Percentiles rank a stretch among this genome's conserved stretches.
These are phyloP conservation scores for Hirsutella minnesotensis DNA, from an alignment of 2,329 filamentous ascomycete species.

Conservation along the genomic window DNA sequence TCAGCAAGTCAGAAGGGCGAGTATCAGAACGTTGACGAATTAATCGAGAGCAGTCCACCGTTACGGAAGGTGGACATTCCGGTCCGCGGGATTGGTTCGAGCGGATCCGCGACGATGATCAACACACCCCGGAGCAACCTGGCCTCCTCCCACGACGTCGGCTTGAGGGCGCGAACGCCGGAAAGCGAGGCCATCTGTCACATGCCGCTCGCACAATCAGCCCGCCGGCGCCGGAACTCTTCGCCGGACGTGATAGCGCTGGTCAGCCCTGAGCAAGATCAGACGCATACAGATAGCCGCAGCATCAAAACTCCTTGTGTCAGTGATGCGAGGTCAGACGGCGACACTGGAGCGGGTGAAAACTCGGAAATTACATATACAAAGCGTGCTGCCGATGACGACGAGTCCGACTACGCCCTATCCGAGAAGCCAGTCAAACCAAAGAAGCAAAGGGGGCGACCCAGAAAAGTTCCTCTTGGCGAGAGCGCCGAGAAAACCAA, in stretches of 20 bases:
- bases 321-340: not conserved
- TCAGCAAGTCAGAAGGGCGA: constrained; percentile 25
- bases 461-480: constrained; percentile 14
- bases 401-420: constrained; percentile 6
- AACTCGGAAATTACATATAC: not conserved
- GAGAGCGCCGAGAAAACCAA: constrained; percentile 1
- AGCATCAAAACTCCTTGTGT: not conserved
- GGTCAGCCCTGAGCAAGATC: not conserved
- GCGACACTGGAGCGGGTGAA: not conserved
- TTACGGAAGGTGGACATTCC: not conserved
- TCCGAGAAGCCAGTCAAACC: constrained; percentile 8
- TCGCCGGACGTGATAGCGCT: constrained; percentile 9
- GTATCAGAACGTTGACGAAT: constrained; percentile 16
- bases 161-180: constrained; percentile 4
- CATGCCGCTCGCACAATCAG: not conserved
- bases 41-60: constrained; percentile 8
- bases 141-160: constrained; percentile 14
- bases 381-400: constrained; percentile 6
- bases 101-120: constrained; percentile 21
- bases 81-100: constrained; percentile 12
- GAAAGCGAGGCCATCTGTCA: constrained; percentile 1
- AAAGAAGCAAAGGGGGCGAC: constrained; percentile 20
- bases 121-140: constrained; percentile 20
- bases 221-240: constrained; percentile 3
- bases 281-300: not conserved